Percentiles rank a stretch among this genome's conserved stretches.
Conservation (phyloP, 169 alveolate genomes). For the Theileria luwenshuni region DNA sequence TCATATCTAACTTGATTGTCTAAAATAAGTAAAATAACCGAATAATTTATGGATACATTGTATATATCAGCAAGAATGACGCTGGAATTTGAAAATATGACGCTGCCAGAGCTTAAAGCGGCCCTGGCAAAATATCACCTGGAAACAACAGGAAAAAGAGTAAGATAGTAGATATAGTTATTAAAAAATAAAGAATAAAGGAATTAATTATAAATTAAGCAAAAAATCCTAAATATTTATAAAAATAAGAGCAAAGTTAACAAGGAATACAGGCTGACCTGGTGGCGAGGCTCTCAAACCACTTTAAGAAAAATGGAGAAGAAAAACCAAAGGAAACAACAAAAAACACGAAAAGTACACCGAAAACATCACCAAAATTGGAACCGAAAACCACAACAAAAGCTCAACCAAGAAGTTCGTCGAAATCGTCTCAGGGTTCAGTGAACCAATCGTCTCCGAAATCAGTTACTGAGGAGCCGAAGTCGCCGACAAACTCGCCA, state of each 20-base stretch:
- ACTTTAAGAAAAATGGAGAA: not conserved
- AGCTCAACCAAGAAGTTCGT: not conserved
- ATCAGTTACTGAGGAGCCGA: not conserved
- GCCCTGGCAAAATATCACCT: constrained; percentile 27
- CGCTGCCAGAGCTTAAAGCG: constrained; percentile 52
- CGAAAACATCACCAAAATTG: not conserved
- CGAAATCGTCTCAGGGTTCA: not conserved
- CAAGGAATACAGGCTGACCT: constrained; percentile 14
- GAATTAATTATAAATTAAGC: not conserved
- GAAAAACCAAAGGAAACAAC: not conserved
- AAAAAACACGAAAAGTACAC: not conserved
- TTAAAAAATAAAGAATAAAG: not conserved
- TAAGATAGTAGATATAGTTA: not conserved
- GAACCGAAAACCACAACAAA: constrained; percentile 5
- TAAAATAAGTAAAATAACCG: not conserved
- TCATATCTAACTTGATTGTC: too few species aligned
- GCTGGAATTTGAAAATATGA: constrained; percentile 36
- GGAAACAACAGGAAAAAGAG: constrained; percentile 63
- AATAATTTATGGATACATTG: constrained; percentile 14
- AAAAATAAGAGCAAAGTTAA: not conserved
- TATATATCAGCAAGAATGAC: constrained; percentile 18
- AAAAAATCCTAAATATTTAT: not conserved
- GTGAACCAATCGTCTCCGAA: constrained; percentile 1
- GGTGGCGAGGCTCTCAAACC: constrained; percentile 14
- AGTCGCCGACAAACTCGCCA: not conserved